Conservation (phyloP, 1,284 basidiomycete genomes). For the Veloboletus limbatus region DNA sequence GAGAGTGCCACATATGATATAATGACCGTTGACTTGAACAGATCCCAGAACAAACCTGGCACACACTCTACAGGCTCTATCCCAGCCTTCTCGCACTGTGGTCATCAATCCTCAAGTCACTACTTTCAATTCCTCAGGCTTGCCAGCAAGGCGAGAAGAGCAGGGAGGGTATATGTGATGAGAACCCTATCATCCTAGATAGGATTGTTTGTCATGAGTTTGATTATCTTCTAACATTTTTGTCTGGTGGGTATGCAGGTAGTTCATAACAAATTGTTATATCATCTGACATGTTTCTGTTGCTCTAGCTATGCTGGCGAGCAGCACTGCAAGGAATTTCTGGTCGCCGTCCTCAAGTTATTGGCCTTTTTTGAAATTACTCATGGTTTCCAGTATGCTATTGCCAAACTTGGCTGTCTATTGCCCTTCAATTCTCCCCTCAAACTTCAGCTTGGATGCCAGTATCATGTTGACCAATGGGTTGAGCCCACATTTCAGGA, state of each 20-base stretch:
- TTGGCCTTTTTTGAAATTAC: conserved; percentile 4
- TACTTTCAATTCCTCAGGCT: conserved; percentile 6
- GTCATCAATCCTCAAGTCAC: not conserved
- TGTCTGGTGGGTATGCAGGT: too few species aligned
- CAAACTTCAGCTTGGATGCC: conserved; percentile 6
- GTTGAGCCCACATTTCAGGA: conserved; percentile 6
- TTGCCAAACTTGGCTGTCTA: not conserved
- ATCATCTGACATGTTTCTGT: not conserved
- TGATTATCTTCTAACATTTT: conserved; percentile 7
- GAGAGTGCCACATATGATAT: too few species aligned
- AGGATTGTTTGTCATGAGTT: conserved; percentile 5
- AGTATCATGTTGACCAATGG: conserved; percentile 3
- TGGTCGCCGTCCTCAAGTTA: conserved; percentile 6
- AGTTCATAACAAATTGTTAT: too few species aligned
- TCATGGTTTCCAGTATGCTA: not conserved
- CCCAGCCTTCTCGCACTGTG: conserved; percentile 3
- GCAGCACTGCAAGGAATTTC: not conserved
- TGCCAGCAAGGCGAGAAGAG: too few species aligned
- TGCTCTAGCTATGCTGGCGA: conserved; percentile 2
- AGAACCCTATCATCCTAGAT: conserved; percentile 6
- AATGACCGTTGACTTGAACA: too few species aligned
- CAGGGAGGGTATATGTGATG: too few species aligned
- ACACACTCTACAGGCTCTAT: conserved; percentile 5
- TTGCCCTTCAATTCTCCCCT: not conserved
- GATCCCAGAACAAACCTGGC: not conserved